Conservation (phyloP, 352 stramenopile species). For the Blastocystis sp. region DNA sequence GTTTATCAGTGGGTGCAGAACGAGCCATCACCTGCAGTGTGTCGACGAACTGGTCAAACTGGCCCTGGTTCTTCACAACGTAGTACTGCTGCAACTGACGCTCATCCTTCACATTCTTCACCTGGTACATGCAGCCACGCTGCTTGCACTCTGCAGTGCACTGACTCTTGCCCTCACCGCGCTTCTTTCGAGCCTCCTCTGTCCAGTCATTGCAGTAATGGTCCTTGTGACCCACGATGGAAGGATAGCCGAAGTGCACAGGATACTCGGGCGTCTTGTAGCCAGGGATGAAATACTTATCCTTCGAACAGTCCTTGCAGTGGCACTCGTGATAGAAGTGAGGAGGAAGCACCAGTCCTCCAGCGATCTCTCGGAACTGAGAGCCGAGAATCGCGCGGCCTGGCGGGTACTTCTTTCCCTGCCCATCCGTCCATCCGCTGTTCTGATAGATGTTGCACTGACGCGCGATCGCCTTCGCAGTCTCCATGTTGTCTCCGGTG, state of each 20-base stretch:
- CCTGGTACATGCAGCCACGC: conserved; percentile 34
- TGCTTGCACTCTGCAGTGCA: conserved; percentile 20
- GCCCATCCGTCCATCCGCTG: conserved; percentile 58
- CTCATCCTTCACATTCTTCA: conserved; percentile 40
- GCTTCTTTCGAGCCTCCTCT: neutral
- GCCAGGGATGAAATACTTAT: conserved; percentile 72
- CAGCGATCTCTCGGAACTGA: conserved; percentile 76
- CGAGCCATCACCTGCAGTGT: conserved; percentile 58
- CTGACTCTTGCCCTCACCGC: neutral
- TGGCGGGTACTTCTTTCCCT: conserved; percentile 63
- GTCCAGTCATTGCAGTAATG: conserved; percentile 31
- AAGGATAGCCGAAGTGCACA: conserved; percentile 63
- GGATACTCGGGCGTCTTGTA: conserved; percentile 64
- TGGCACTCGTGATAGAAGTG: conserved; percentile 55
- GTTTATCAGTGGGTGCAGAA: conserved; percentile 42
- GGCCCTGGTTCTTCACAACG: conserved; percentile 34
- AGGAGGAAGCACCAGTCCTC: conserved; percentile 12
- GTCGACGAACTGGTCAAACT: conserved; percentile 60
- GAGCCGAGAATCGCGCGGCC: conserved; percentile 81
- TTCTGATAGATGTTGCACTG: conserved; percentile 84
- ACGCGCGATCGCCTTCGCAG: conserved; percentile 86
- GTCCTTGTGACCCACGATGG: conserved; percentile 6
- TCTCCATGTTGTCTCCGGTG: conserved; percentile 96
- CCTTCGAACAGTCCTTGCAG: conserved; percentile 70
- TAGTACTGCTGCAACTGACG: conserved; percentile 18